These are phyloP conservation scores for Microdochium nivale DNA, from an alignment of 2,329 filamentous ascomycete genomes.

Conservation along the genomic window DNA sequence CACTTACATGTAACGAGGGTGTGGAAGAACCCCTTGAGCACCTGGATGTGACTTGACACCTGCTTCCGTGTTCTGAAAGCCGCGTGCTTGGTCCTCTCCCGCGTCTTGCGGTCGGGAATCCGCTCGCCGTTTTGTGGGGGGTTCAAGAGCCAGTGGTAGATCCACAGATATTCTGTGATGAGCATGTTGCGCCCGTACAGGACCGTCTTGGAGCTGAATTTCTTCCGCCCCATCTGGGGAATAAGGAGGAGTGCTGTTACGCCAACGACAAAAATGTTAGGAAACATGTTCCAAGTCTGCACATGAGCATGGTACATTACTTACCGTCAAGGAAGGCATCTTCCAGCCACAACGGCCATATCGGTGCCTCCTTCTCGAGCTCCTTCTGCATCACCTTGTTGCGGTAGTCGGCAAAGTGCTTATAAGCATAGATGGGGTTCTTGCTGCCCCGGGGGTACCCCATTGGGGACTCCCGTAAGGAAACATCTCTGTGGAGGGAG, in stretches of 20 bases:
- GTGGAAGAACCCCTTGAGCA: conserved; percentile 58
- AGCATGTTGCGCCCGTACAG: conserved; percentile 62
- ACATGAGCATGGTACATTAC: conserved; percentile 7
- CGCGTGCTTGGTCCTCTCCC: conserved; percentile 19
- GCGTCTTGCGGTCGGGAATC: conserved; percentile 36
- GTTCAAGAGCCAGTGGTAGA: conserved; percentile 36
- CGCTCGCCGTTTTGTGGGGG: conserved; percentile 28
- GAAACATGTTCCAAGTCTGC: neutral
- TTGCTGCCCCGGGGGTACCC: conserved; percentile 22
- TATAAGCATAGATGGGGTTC: conserved; percentile 54
- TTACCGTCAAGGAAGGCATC: conserved; percentile 60
- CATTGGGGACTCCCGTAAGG: conserved; percentile 21
- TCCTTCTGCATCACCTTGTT: conserved; percentile 57
- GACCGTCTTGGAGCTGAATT: conserved; percentile 56
- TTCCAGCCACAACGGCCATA: conserved; percentile 55
- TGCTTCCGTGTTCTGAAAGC: conserved; percentile 44
- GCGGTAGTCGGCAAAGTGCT: conserved; percentile 57
- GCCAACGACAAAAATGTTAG: neutral
- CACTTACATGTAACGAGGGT: conserved; percentile 54
- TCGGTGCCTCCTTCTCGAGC: conserved; percentile 47
- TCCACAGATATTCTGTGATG: conserved; percentile 60
- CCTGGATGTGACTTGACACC: conserved; percentile 64
- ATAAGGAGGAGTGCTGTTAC: conserved; percentile 52
- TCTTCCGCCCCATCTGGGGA: conserved; percentile 57
- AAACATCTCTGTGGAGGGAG: conserved; percentile 23